Evolutionary conservation across 345 rosid species (phyloP).

Genomic region (Eucalyptus regnans): DNA sequence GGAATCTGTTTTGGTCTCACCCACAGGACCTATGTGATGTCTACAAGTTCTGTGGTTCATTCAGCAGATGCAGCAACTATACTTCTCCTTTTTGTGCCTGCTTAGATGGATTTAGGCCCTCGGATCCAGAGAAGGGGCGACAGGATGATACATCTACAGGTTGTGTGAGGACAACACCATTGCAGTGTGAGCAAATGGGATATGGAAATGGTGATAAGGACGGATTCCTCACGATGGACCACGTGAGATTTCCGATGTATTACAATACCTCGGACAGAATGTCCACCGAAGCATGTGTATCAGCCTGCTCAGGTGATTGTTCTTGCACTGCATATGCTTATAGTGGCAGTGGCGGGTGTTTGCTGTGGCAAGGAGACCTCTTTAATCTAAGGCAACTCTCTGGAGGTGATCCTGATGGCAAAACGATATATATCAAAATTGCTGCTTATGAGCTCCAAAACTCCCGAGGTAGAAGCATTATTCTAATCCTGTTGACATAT

Average conservation of each 20-base stretch:
- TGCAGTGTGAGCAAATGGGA: constrained; percentile 1
- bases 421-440: not conserved
- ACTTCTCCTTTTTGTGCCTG: constrained; percentile 2
- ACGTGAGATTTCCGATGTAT: constrained; percentile 7
- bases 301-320: not conserved
- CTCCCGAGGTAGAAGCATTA: not conserved
- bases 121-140: constrained; percentile 1
- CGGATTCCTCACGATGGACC: constrained; percentile 1
- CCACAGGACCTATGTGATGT: constrained; percentile 13
- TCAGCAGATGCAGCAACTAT: constrained; percentile 2
- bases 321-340: constrained; percentile 1
- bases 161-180: constrained; percentile 6
- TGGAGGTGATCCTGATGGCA: accelerated
- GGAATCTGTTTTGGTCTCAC: constrained; percentile 7
- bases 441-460: not conserved
- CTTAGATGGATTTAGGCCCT: constrained; percentile 17
- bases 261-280: accelerated
- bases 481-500: not conserved
- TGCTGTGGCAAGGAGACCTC: not conserved
- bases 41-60: constrained; percentile 9
- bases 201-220: not conserved
- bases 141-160: constrained; percentile 7
- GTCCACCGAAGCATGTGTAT: not conserved
- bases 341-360: not conserved
- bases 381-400: not conserved